Evolutionary conservation across 805 yeast genomes (phyloP).

Genomic region (Pichia nakasei): DNA sequence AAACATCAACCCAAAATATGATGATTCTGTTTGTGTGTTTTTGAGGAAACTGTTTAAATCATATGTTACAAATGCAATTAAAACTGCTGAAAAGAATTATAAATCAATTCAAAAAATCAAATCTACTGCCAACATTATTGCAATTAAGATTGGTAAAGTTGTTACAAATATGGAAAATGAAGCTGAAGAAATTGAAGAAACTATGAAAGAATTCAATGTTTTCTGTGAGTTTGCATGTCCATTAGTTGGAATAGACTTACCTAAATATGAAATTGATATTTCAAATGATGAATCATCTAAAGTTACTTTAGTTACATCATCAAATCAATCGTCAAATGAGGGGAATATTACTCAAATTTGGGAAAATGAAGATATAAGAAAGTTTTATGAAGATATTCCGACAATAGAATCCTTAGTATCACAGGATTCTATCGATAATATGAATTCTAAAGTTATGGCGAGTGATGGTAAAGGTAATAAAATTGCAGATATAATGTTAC

Average conservation of each 20-base stretch:
- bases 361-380: constrained; percentile 58
- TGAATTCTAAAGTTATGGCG: constrained; percentile 2
- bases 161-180: constrained; percentile 26
- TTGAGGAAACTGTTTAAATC: constrained; percentile 32
- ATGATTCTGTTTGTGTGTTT: constrained; percentile 1
- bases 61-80: constrained; percentile 36
- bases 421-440: constrained; percentile 14
- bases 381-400: constrained; percentile 55
- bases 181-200: constrained; percentile 21
- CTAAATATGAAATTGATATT: constrained; percentile 25
- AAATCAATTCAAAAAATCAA: constrained; percentile 28
- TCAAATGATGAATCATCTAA: constrained; percentile 20
- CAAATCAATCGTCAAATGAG: neutral
- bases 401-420: constrained; percentile 28
- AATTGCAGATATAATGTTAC: constrained; percentile 10
- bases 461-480: constrained; percentile 11
- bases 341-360: constrained; percentile 31
- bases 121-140: constrained; percentile 40
- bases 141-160: constrained; percentile 59
- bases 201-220: constrained; percentile 35
- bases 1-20: constrained; percentile 12
- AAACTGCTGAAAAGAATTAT: constrained; percentile 29
- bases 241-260: constrained; percentile 30
- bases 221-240: constrained; percentile 38
- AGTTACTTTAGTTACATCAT: constrained; percentile 17